phyloP scores from a whole-genome alignment of 2,329 filamentous ascomycete species.

The Zymoseptoria pseudotritici region DNA sequence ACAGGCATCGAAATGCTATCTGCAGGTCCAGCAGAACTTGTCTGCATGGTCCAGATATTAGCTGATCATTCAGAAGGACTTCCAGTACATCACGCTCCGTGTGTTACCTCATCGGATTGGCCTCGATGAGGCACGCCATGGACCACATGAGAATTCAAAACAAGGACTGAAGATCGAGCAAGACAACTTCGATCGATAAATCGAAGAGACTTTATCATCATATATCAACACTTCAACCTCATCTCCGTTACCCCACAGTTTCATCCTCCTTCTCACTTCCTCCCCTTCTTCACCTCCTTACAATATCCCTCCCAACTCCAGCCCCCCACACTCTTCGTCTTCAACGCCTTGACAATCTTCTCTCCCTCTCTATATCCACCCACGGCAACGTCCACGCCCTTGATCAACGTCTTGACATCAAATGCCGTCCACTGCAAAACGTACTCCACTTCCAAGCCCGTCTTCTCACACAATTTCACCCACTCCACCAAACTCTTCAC shows the following conservation, averaged over 20 bases:
- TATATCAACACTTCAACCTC: not conserved
- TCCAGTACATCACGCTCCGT: too few species aligned
- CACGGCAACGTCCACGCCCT: conserved; percentile 6
- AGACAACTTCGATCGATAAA: not conserved
- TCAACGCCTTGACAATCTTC: conserved; percentile 11
- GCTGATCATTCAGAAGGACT: too few species aligned
- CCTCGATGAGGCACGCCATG: too few species aligned
- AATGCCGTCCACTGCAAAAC: conserved; percentile 12
- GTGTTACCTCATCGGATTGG: too few species aligned
- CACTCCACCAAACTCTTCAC: conserved; percentile 8
- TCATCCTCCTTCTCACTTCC: not conserved
- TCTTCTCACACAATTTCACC: conserved; percentile 4
- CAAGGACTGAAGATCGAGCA: too few species aligned
- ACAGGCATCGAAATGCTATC: too few species aligned
- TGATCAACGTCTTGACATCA: conserved; percentile 2
- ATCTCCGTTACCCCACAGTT: not conserved
- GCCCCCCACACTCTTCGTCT: conserved; percentile 1
- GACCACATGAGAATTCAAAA: too few species aligned
- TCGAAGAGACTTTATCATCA: not conserved
- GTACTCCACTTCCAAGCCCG: conserved; percentile 9
- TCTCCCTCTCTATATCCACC: conserved; percentile 9
- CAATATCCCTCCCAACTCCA: conserved; percentile 11
- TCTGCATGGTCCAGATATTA: too few species aligned
- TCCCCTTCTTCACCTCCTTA: not conserved
- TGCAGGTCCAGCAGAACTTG: too few species aligned